phyloP scores from a whole-genome alignment of 73 alveolate species.

The Tetrahymena elliotti region DNA sequence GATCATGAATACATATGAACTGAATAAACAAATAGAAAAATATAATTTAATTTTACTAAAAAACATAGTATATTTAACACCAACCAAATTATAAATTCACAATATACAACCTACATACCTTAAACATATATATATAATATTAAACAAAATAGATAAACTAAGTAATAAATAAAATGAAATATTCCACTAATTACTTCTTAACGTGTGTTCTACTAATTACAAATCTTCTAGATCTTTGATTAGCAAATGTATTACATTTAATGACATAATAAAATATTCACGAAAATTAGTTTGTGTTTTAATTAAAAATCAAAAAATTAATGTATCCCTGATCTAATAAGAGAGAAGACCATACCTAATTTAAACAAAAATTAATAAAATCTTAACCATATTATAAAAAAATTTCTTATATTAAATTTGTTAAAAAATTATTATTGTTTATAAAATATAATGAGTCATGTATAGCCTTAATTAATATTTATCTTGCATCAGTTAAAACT shows the following conservation, averaged over 20 bases:
- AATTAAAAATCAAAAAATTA: no score
- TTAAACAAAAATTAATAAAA: no score
- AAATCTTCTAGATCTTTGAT: no score
- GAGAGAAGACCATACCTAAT: background rate
- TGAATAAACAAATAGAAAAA: background rate
- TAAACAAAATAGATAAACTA: no score
- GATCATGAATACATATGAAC: background rate
- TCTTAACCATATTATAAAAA: no score
- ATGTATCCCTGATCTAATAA: background rate
- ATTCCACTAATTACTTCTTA: no score
- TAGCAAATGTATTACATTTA: background rate
- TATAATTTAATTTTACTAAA: background rate
- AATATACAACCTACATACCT: no score
- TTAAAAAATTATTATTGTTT: background rate
- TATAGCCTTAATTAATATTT: background rate
- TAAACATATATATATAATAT: no score
- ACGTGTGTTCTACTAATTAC: no score
- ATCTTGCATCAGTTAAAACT: background rate
- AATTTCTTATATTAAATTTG: background rate
- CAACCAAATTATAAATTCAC: background rate
- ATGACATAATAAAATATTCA: background rate
- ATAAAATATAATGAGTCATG: no score
- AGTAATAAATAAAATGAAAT: no score
- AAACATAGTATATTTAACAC: background rate
- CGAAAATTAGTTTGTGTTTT: no score